Base-by-base conservation (phyloP, 192 early-diverging fungal genomes). In the Umbelopsis sp. region DNA sequence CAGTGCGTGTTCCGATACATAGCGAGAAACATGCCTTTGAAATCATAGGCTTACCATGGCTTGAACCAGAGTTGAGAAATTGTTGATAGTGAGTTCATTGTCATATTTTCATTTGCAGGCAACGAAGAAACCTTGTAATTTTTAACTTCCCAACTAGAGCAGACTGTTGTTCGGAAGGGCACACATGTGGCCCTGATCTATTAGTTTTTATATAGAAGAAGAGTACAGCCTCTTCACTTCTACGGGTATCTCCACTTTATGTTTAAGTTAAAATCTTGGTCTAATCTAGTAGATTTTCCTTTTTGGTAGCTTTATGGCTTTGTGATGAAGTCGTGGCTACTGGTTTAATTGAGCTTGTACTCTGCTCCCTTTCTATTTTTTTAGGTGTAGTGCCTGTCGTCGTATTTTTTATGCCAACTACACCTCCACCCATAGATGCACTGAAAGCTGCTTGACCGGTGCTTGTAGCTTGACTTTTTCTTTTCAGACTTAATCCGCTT, bases 361-460 rank as follows among this genome's bases (percentile, higher is more conserved):
- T 61, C 12, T 61, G 55, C 16, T 30, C 55, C 33, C 55, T 25
- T 30, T 61, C 55, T 35, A 35, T 37, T 61, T 61, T 61, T 5
- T 25, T 23, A 11, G 55, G 27, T 61, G 27, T 25, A 30, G 55
- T 35, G 30, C 55, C 25, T 45, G 55, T 44, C 33, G 71, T 35
- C 6, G 75, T 67, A 15, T 33, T 41, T 23, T 77, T 64, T 10
- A 77, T 49, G 20, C 76, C 76, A n/a, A 78, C 71, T 8, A 78
- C 76, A 47, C 76, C 76, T 20, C 76, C 76, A 30, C 76, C 76
- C 76, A 78, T 78, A 2, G 76, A 78, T 3, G 48, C 71, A 21
- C 71, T 71, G 18, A 65, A 64, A 48, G 55, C 55, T 35, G 55
- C 55, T 25, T 61, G 55, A 11, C 55, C 55, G 1, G 55, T 11